Base-by-base conservation (phyloP, 2,329 filamentous ascomycete genomes). In the Exophiala lecanii-corni region DNA sequence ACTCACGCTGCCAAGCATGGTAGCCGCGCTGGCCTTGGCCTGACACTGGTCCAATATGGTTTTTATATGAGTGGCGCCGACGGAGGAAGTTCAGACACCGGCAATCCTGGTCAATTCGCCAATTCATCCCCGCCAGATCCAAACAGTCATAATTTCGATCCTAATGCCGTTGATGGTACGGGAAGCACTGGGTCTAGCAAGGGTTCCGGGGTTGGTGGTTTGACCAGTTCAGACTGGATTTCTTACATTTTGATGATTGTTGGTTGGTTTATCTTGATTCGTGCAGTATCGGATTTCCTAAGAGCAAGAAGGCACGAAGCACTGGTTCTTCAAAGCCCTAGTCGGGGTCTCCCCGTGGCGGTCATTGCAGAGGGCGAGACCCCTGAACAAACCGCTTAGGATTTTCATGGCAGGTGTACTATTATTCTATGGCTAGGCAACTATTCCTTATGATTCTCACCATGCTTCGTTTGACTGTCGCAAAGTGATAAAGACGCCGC, bases 1-100 rank as follows among this genome's bases (percentile, higher is more conserved):
- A 95, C 91, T 5, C 92, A 98, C 65, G 92, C 92, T 3, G 92
- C 92, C 57, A 98, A 98, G 71, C 95, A 98, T 62, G 92, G 92
- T 37, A 95, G 89, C 34, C 85, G 88, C 59, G 89, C 91, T 39
- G 92, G 92, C 41, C 82, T 98, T 38, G 92, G 92, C 49, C 87
- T 98, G 56, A 96, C 89, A 0, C 76, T 98, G 9, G 89, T 98
- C 36, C 91, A 97, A 64, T 97, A 94, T 60, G 92, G 92, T 21
- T 97, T 98, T 66, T 89, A 88, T 56, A 94, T 97, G 86, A 92
- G 89, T 62, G 78, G 78, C 34, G 69, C 73, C 20, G 67, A 65
- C 41, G 69, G 70, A 15, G 57, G 62, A 45, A 70, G 69, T 3
- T 60, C 62, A 9, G 76, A 79, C 37, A 73, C 74, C 39, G 84